phyloP scores from a whole-genome alignment of 805 yeast genomes.

The Starmerella stellata region DNA sequence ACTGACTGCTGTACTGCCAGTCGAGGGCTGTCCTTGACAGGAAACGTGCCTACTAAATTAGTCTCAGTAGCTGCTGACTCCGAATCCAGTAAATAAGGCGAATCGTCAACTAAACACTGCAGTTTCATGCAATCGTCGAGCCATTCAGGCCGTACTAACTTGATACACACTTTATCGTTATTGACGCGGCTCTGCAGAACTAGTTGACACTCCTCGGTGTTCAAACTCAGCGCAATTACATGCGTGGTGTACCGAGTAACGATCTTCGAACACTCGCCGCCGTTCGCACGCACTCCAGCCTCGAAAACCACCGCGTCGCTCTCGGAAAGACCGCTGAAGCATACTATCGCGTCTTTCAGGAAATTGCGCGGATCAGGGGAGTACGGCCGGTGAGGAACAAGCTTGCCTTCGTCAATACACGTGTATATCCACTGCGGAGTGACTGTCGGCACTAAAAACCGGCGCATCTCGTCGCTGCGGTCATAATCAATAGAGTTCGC shows the following conservation, averaged over 20 bases:
- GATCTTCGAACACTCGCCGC: conserved; percentile 51
- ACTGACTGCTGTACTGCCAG: conserved; percentile 18
- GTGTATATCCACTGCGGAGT: conserved; percentile 42
- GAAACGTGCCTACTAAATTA: conserved; percentile 12
- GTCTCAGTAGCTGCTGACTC: background rate
- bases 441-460: conserved; percentile 47
- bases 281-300: conserved; percentile 52
- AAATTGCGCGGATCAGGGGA: conserved; percentile 56
- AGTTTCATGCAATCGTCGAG: conserved; percentile 47
- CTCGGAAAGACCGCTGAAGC: conserved; percentile 38
- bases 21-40: conserved; percentile 13
- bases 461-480: conserved; percentile 31
- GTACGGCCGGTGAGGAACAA: conserved; percentile 38
- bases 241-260: conserved; percentile 65
- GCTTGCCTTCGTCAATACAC: conserved; percentile 27
- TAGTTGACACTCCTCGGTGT: conserved; percentile 40
- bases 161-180: conserved; percentile 19
- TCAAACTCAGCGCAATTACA: conserved; percentile 37
- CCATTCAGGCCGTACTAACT: conserved; percentile 62
- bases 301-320: conserved; percentile 51
- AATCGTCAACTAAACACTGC: conserved; percentile 34
- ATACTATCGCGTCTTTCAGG: conserved; percentile 38
- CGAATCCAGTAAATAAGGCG: conserved; percentile 32
- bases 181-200: conserved; percentile 25
- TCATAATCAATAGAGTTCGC: conserved; percentile 36